Conservation (phyloP, 2,329 filamentous ascomycete genomes). For the Beauveria pseudobassiana region DNA sequence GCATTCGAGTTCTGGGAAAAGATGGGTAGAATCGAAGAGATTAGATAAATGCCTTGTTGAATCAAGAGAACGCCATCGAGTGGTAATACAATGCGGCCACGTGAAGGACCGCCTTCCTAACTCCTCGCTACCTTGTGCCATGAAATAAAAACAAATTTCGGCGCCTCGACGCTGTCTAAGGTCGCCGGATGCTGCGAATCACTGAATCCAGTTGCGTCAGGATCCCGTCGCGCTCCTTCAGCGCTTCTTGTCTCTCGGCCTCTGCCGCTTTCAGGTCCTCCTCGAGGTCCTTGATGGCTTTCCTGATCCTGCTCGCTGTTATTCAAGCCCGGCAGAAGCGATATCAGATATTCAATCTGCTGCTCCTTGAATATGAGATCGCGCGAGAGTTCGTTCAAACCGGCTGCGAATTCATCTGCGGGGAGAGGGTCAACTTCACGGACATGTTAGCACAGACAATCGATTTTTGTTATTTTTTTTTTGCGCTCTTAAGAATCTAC, state of each 20-base stretch:
- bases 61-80: neutral
- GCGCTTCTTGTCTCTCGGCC: conserved; percentile 52
- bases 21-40: neutral
- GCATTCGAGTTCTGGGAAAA: neutral
- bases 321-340: conserved; percentile 66
- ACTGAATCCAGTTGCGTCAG: conserved; percentile 53
- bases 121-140: conserved; percentile 22
- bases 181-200: conserved; percentile 51
- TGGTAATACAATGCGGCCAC: neutral
- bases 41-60: neutral
- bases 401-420: conserved; percentile 56
- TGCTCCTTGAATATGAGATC: conserved; percentile 75
- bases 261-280: conserved; percentile 58
- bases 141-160: conserved; percentile 5
- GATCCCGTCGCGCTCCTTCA: conserved; percentile 56
- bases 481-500: conserved; percentile 21
- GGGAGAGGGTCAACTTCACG: conserved; percentile 49
- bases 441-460: conserved; percentile 1
- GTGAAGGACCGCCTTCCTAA: conserved; percentile 13
- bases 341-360: conserved; percentile 73
- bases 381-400: conserved; percentile 64
- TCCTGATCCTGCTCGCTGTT: conserved; percentile 73
- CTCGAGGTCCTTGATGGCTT: conserved; percentile 55
- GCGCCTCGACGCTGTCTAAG: conserved; percentile 32
- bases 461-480: neutral